Conservation (phyloP, 352 stramenopile genomes). For the Pythium angustatum region DNA sequence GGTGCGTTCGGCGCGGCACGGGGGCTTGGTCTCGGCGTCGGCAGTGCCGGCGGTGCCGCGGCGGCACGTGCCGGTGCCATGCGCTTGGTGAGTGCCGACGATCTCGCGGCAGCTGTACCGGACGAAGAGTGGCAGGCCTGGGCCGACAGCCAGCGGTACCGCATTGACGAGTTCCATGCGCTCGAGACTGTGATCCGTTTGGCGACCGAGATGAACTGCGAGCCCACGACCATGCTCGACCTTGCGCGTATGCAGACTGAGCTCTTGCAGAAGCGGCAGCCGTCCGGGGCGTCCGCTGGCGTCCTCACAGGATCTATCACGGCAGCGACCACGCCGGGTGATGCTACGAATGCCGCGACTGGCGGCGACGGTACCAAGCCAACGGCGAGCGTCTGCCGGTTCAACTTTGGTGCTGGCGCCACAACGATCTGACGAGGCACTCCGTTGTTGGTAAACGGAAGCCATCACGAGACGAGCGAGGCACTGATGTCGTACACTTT, state of each 20-base stretch:
- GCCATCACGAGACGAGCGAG: too few species aligned
- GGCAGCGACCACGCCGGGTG: not conserved
- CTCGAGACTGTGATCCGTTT: slow-evolving; percentile 66
- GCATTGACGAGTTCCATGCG: slow-evolving; percentile 52
- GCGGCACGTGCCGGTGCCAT: slow-evolving; percentile 7
- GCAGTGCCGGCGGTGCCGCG: not conserved
- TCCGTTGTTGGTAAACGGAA: too few species aligned
- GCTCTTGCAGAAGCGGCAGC: slow-evolving; percentile 34
- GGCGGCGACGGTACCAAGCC: slow-evolving; percentile 18
- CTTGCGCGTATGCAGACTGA: slow-evolving; percentile 57
- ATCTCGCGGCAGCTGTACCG: slow-evolving; percentile 22
- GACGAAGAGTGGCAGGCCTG: slow-evolving; percentile 53
- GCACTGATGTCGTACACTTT: too few species aligned
- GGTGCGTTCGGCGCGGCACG: not conserved
- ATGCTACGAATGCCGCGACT: not conserved
- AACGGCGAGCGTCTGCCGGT: slow-evolving; percentile 51
- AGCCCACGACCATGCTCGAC: slow-evolving; percentile 50
- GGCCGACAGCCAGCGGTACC: slow-evolving; percentile 41
- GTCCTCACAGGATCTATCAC: too few species aligned
- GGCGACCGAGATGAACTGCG: slow-evolving; percentile 65
- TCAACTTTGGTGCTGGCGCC: slow-evolving; percentile 34
- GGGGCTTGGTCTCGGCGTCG: slow-evolving; percentile 10
- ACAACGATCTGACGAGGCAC: too few species aligned
- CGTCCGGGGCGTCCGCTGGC: too few species aligned
- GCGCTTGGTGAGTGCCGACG: slow-evolving; percentile 15